Base-by-base conservation (phyloP, 129 eudicot species). In the Helianthus annuus region DNA sequence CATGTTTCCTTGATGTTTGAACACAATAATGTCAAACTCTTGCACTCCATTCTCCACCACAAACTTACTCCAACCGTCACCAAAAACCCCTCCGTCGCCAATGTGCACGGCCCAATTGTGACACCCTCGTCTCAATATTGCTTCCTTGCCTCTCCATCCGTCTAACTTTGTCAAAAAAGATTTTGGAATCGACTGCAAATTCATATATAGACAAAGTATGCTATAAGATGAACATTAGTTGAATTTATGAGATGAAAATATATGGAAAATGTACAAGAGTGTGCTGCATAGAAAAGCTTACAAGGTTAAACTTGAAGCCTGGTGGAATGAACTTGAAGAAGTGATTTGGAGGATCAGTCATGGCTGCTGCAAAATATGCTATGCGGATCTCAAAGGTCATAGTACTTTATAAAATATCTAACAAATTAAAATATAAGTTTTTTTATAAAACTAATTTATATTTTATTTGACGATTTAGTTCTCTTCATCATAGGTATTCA, bases 41-140 rank as follows among this genome's bases (percentile, higher is more conserved):
- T 78, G 45, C 11, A 82, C 60, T 12, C 65, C 74, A 48, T 82
- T 73, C 2, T 73, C 76, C 5, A 0, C 40, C 68, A 67, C 68
- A 74, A 78, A 82, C 57, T 56, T 60, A 15, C 49, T 54, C 86
- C 86, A 82, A 40, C 83, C 77, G 15, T 79, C 74, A 36, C 69
- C 58, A 61, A 74, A 79, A 57, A 42, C 29, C 4, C 54, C 48
- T 19, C 12, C 14, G 60, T 46, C 66, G 29, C 6, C 15, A 38
- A 71, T 45, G 54, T 78, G 54, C 64, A 72, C 83, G 5, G 64
- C n/a, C 83, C 83, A 79, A 17, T 72, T 5, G 7, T 40, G 61
- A 45, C 15, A 1, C 39, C 69, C 82, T 36, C 69, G 49, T 17
- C 68, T 71, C 29, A 78, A 46, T 32, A 10, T 64, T 2, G 69